Evolutionary conservation across 2,329 filamentous ascomycete genomes (phyloP), one percentile per base, ranked within the genome.

Genomic region (Apiospora pterosperma): DNA sequence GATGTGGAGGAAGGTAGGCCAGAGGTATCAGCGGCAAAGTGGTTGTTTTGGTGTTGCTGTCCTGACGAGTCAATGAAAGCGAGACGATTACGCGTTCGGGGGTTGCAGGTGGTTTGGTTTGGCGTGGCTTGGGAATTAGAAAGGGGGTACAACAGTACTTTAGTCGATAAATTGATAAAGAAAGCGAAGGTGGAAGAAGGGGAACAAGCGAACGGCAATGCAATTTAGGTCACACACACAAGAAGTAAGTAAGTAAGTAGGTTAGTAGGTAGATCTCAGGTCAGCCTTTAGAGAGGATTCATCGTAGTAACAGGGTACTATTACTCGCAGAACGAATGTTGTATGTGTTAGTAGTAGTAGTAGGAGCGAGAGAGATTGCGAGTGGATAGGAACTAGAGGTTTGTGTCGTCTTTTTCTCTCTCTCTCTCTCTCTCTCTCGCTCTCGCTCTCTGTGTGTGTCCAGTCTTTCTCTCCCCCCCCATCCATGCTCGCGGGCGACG

Each of bases 211-310:
- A 55, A 55, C 6, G 48, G 48, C 48, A 34, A 34, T n/a, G n/a
- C n/a, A n/a, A 34, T 34, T 2, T 44, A 28, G 48, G 44, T 31
- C 8, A 55, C 48, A 34, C 48, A n/a, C n/a, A n/a, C n/a, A n/a
- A n/a, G n/a, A n/a, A n/a, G n/a, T n/a, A n/a, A n/a, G n/a, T n/a
- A n/a, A n/a, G n/a, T n/a, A n/a, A n/a, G n/a, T n/a, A n/a, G n/a
- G n/a, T n/a, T n/a, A n/a, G n/a, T n/a, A n/a, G 28, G 28, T 7
- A 55, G 48, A 55, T 55, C 48, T 55, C 31, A 55, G 25, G 48
- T 55, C 48, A 55, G n/a, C n/a, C n/a, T n/a, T n/a, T n/a, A n/a
- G 48, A 55, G 48, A 55, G 48, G 48, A 55, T 55, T 55, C 48
- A 55, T 55, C 48, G 34, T n/a, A 55, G 42, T 41, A 5, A 16